Conservation (phyloP, 2,329 filamentous ascomycete species). For the Diaporthe sp. region DNA sequence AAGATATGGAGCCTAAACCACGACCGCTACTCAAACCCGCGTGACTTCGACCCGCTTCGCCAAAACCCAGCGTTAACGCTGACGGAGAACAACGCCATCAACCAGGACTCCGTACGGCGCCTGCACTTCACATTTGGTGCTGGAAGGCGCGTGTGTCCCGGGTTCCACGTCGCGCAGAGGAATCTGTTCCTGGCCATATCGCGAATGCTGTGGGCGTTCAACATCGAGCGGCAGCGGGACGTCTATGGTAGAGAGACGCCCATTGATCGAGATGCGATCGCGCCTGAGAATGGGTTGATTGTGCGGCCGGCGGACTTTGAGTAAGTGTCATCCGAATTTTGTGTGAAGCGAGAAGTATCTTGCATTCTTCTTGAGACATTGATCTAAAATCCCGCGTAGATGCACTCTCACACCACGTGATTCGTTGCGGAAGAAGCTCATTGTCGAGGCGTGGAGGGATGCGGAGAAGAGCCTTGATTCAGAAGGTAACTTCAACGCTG, state of each 20-base stretch:
- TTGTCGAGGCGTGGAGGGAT: no score
- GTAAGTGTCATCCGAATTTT: background rate
- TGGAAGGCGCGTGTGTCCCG: background rate
- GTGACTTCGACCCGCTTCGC: background rate
- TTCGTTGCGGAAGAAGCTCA: no score
- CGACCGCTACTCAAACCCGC: background rate
- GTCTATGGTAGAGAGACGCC: background rate
- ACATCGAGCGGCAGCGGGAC: background rate
- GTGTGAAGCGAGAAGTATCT: no score
- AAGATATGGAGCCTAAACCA: constrained; percentile 7
- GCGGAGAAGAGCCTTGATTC: no score
- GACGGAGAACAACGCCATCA: constrained; percentile 14
- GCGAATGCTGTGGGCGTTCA: background rate
- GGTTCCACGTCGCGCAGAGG: background rate
- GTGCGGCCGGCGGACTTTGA: background rate
- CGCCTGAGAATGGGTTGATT: background rate
- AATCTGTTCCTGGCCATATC: constrained; percentile 11
- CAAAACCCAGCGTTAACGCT: background rate
- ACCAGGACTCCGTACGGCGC: background rate
- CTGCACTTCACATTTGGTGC: constrained; percentile 19
- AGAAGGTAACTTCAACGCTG: no score
- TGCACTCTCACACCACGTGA: no score
- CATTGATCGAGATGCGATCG: background rate
- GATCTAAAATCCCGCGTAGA: no score
- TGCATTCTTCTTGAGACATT: no score